Evolutionary conservation across 2,329 filamentous ascomycete genomes (phyloP), one percentile per base, ranked within the genome.

Genomic region (Botrytis paeoniae): DNA sequence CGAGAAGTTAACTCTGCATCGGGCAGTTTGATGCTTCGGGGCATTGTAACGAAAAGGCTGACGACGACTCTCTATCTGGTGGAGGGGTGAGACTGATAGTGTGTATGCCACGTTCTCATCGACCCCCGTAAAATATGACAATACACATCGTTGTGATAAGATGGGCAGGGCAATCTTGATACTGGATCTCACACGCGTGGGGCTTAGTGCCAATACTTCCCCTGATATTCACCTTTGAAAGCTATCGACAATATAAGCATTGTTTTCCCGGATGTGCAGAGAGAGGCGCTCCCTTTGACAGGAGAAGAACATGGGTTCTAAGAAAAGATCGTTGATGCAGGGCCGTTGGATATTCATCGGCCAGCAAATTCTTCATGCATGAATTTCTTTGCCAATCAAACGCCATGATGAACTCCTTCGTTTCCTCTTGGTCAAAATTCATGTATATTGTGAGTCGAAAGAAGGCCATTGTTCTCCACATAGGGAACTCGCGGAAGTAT

Each of bases 51-150:
- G 32, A 48, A 29, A n/a, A 29, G 48, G 68, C 48, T 70, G 57
- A 62, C 41, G 68, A 70, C 68, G 57, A 62, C 57, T 14, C 20
- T 32, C 35, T 16, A 62, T 70, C 60, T 70, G 39, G 57, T 51
- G 68, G 68, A 43, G 41, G 57, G 68, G 57, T 41, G 29, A 45
- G 60, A 37, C 48, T 39, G 22, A 35, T 48, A 45, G 39, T 48
- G n/a, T 29, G 68, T 32, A n/a, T 32, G 51, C 25, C 66, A 69
- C 66, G 63, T 35, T 66, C 39, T 59, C 41, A 29, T 20, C 12
- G 48, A 22, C 8, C 35, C 37, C n/a, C 16, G 37, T 32, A 8
- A 29, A 29, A 29, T 29, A 57, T 9, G 14, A 57, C 51, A 57
- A 29, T 57, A 29, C 1, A 29, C 51, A 57, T 57, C 14, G 14